Base-by-base conservation (phyloP, 73 alveolate genomes). In the Halteria grandinella region DNA sequence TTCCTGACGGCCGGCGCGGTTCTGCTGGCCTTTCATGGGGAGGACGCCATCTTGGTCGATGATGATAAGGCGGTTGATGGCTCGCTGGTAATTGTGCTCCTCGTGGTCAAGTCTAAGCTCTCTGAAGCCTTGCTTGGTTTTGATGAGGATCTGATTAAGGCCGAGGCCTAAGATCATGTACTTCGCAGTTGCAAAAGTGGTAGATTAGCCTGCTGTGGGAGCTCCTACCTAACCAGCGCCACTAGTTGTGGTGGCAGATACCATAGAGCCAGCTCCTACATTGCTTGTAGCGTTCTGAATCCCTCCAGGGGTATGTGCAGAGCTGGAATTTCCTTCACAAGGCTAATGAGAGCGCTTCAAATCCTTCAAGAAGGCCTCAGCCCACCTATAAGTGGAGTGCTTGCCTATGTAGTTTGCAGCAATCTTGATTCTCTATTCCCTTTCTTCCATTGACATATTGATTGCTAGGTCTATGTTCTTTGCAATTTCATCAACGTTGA, bases 331-430 rank as follows among this genome's bases (percentile, higher is more conserved):
- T 17, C 54, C 84, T 3, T 71, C 84, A 37, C 47, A 29, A 1
- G 77, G 45, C 75, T 78, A 36, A 45, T 88, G 79, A 12, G 92
- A 83, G 3, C 86, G 32, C 62, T 87, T 81, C 24, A 91, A 28
- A 45, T 79, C 94, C 43, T 70, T 79, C 40, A 91, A 69, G 64
- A 91, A 81, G 36, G 72, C 66, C 78, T 85, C 64, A 32, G 91
- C 89, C 95, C 95, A 87, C 24, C 73, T 51, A 11, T 40, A 39
- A 17, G 88, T 84, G 3, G 88, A 37, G 79, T 80, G 87, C 27
- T 69, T 71, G 20, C 40, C 24, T 0, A 86, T 72, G 70, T 69
- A 79, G 25, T 66, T 36, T 10, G 41, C 24, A 1, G 85, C 76
- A 10, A 50, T 21, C 23, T 34, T 47, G 64, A 69, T 43, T 10